Conservation (phyloP, 73 alveolate species). For the Symbiodinium pilosum region DNA sequence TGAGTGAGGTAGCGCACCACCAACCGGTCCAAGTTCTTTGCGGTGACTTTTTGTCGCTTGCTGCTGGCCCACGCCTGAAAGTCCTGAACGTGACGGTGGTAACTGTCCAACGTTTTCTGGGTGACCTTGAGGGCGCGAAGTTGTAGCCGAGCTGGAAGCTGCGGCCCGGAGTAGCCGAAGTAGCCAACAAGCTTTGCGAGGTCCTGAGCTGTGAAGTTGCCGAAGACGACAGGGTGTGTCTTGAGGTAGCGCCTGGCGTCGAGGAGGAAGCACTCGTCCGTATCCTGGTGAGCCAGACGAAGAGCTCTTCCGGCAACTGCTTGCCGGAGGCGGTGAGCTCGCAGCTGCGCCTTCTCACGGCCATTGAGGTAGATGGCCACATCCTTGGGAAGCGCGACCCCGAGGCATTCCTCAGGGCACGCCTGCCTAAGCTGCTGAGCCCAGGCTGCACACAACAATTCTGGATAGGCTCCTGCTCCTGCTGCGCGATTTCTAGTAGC, state of each 20-base stretch:
- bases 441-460: background rate
- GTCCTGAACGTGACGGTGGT: background rate
- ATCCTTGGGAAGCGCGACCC: too few species aligned
- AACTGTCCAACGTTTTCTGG: slow-evolving; percentile 25
- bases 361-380: too few species aligned
- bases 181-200: background rate
- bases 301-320: too few species aligned
- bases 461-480: slow-evolving; percentile 6
- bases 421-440: background rate
- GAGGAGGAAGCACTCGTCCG: too few species aligned
- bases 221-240: slow-evolving; percentile 6
- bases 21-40: background rate
- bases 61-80: background rate
- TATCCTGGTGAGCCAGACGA: background rate
- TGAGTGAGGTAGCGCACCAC: background rate
- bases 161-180: background rate
- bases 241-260: slow-evolving; percentile 8
- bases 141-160: background rate
- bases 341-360: background rate
- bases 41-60: too few species aligned
- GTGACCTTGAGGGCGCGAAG: background rate
- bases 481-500: background rate
- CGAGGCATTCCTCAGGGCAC: too few species aligned
- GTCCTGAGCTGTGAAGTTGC: background rate
- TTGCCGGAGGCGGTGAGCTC: background rate